Evolutionary conservation across 805 yeast species (phyloP).

Genomic region (baker's yeast (Saccharomyces cerevisiae)): DNA sequence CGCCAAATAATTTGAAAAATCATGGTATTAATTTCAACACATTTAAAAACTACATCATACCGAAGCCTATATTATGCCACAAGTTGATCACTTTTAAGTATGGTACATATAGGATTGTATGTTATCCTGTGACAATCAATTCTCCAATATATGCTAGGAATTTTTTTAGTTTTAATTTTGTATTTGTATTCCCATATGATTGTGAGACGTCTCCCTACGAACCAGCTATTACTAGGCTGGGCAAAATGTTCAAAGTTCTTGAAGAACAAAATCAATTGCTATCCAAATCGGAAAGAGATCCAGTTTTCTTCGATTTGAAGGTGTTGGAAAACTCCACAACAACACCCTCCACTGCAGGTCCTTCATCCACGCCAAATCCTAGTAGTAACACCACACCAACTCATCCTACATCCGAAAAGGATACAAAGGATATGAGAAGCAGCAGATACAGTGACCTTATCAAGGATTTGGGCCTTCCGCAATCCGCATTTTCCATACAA

Average conservation of each 20-base stretch:
- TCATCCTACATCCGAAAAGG: constrained; percentile 4
- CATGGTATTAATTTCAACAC: constrained; percentile 66
- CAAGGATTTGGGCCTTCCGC: constrained; percentile 18
- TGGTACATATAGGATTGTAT: constrained; percentile 62
- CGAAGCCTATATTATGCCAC: constrained; percentile 87
- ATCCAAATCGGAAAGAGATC: constrained; percentile 45
- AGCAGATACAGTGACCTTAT: constrained; percentile 22
- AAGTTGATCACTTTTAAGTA: constrained; percentile 66
- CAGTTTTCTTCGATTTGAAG: constrained; percentile 29
- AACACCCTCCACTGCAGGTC: constrained; percentile 6
- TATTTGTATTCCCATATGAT: constrained; percentile 80
- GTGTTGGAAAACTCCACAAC: constrained; percentile 6
- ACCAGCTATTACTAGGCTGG: constrained; percentile 72
- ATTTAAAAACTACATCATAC: constrained; percentile 84
- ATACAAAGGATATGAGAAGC: constrained; percentile 2
- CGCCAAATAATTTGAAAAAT: constrained; percentile 44
- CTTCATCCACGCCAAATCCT: constrained; percentile 1
- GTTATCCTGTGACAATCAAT: constrained; percentile 80
- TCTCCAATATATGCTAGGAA: constrained; percentile 77
- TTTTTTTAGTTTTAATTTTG: constrained; percentile 85
- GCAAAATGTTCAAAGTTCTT: constrained; percentile 78
- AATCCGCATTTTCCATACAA: constrained; percentile 44
- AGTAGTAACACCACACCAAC: neutral
- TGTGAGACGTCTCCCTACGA: constrained; percentile 82
- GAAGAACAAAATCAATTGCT: constrained; percentile 82